These are phyloP conservation scores for Trichosporon sp. DNA, from an alignment of 1,284 basidiomycete genomes.

Conservation along the genomic window DNA sequence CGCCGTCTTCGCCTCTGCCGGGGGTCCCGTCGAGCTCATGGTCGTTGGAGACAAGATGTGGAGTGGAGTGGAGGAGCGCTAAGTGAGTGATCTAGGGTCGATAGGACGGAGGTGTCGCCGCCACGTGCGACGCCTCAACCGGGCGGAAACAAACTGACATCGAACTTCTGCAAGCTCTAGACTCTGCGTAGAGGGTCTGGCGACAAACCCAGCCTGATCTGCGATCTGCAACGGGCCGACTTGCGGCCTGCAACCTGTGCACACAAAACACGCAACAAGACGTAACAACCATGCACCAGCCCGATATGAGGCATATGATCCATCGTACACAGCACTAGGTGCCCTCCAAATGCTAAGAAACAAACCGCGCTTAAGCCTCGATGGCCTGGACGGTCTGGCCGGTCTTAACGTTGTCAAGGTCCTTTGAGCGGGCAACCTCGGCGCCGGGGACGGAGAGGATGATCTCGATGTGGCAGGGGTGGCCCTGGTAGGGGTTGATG, in stretches of 20 bases:
- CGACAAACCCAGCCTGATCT: not conserved
- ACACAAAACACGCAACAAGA: not conserved
- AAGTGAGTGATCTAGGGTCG: constrained; percentile 11
- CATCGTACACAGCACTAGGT: constrained; percentile 50
- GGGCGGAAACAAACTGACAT: not conserved
- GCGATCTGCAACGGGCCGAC: not conserved
- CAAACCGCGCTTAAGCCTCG: constrained; percentile 53
- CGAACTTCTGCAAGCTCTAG: not conserved
- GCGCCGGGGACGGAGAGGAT: constrained; percentile 76
- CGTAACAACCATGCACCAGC: constrained; percentile 1
- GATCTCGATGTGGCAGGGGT: constrained; percentile 93
- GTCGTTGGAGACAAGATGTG: not conserved
- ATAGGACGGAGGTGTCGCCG: not conserved
- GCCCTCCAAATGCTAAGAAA: constrained; percentile 35
- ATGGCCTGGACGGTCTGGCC: constrained; percentile 56
- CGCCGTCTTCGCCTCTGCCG: constrained; percentile 55
- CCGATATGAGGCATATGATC: constrained; percentile 43
- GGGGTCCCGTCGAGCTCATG: constrained; percentile 51
- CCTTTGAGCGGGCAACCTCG: constrained; percentile 86
- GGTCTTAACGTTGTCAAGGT: constrained; percentile 64
- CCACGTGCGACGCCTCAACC: not conserved
- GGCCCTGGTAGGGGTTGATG: constrained; percentile 87
- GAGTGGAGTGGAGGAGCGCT: constrained; percentile 3
- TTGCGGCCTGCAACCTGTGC: not conserved
- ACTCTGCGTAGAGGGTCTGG: not conserved